Conservation (phyloP, 2,329 filamentous ascomycete species). For the Stromatinia cepivora region DNA sequence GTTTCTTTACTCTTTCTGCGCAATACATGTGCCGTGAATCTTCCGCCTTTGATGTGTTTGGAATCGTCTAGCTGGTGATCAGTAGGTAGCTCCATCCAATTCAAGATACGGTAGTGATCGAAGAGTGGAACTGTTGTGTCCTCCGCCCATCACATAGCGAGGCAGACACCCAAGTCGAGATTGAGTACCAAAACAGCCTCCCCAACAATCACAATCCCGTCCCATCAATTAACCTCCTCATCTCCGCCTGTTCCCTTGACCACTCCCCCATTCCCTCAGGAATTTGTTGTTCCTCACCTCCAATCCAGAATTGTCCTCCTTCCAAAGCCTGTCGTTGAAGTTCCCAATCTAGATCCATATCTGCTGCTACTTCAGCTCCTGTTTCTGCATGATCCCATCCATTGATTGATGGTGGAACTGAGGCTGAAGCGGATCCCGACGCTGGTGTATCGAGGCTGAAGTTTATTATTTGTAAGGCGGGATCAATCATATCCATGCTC, state of each 20-base stretch:
- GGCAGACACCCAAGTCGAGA: not conserved
- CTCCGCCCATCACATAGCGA: not conserved
- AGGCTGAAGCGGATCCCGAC: not conserved
- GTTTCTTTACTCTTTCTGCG: no score
- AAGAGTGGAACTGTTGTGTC: not conserved
- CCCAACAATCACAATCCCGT: not conserved
- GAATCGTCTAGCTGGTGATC: not conserved
- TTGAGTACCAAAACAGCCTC: no score
- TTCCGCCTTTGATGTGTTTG: not conserved
- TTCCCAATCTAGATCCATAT: constrained; percentile 36
- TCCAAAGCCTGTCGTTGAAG: constrained; percentile 32
- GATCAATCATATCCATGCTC: constrained; percentile 18
- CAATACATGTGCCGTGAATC: no score
- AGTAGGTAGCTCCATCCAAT: not conserved
- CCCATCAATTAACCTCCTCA: constrained; percentile 37
- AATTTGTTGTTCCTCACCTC: constrained; percentile 24
- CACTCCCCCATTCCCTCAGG: constrained; percentile 9
- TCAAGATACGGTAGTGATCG: not conserved
- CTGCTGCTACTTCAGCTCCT: constrained; percentile 2
- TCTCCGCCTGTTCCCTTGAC: constrained; percentile 33
- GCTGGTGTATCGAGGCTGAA: not conserved
- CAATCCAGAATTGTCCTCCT: constrained; percentile 37
- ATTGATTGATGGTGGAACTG: constrained; percentile 11
- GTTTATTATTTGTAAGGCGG: constrained; percentile 5
- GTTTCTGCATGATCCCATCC: not conserved